Conservation (phyloP, 495 filamentous ascomycete species). For the Evansstolkia leycettana region DNA sequence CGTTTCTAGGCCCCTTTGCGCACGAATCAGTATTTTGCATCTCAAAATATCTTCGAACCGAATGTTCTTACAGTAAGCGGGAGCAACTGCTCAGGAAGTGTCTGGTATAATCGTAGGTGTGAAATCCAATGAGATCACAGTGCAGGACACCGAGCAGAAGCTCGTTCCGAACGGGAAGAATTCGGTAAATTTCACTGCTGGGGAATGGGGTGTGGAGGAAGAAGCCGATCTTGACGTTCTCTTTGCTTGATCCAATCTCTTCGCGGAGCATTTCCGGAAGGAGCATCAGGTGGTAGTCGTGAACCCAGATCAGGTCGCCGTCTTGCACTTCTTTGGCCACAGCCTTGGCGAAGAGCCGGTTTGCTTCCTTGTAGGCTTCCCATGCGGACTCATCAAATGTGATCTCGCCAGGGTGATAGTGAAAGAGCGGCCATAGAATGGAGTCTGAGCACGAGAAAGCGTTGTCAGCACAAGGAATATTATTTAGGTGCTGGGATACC, state of each 20-base stretch:
- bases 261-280: constrained; percentile 88
- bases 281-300: constrained; percentile 97
- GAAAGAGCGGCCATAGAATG: constrained; percentile 94
- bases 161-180: constrained; percentile 82
- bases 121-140: constrained; percentile 90
- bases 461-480: constrained; percentile 6
- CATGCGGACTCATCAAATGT: constrained; percentile 92
- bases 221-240: constrained; percentile 92
- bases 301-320: constrained; percentile 90
- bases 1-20: constrained; percentile 54
- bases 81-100: constrained; percentile 93
- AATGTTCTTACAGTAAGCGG: constrained; percentile 58
- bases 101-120: constrained; percentile 91
- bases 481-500: not conserved
- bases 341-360: constrained; percentile 72
- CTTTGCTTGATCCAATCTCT: constrained; percentile 58
- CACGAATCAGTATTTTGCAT: constrained; percentile 5
- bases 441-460: constrained; percentile 48
- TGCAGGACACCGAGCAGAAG: constrained; percentile 75
- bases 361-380: constrained; percentile 85
- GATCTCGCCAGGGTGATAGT: constrained; percentile 96
- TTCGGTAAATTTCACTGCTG: constrained; percentile 93
- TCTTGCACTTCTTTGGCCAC: constrained; percentile 74
- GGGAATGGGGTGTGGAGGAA: constrained; percentile 97
- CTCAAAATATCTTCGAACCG: not conserved